Base-by-base conservation (phyloP, 2,329 filamentous ascomycete genomes). In the Calonectria leucothoes region DNA sequence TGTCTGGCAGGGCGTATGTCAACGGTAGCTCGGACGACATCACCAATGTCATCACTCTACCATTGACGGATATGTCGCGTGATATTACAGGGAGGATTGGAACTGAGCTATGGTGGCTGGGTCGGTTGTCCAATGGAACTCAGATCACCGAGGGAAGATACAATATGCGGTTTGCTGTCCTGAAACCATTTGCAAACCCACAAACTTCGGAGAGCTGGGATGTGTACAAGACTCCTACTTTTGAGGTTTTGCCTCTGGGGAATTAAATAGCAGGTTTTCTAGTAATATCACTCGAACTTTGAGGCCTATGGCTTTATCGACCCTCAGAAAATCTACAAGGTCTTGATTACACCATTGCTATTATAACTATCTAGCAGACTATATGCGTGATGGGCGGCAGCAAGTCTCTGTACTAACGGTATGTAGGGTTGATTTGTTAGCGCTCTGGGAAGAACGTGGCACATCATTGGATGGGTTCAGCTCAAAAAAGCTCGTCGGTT, bases 401-500 rank as follows among this genome's bases (percentile, higher is more conserved):
- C 69, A 74, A 2, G 29, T 51, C 17, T 74, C 72, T 7, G 65
- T 61, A 1, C 61, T 45, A 39, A 67, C 61, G 0, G 23, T 52
- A n/a, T 73, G 67, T 17, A 73, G 45, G 1, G 61, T 73, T 0
- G 65, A 72, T 15, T 75, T 70, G 63, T 70, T 73, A 25, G 39
- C 15, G 4, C 25, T 55, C 45, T 75, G 70, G 8, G 57, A 70
- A 4, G 73, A 73, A 0, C 70, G 70, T 31, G 73, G 71, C 11
- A 71, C 73, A 23, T 90, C 88, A 10, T 89, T 72, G 0, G 85
- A 86, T 1, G 88, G 88, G 74, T 89, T 89, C 48, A 83, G 83
- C 17, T 83, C 82, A 73, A 89, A 89, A 78, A 90, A 88, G 73
- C 88, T 89, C 3, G 85, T 85, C 0, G 88, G 88, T 78, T 88